phyloP scores from a whole-genome alignment of 805 yeast species.

The Starmerella geochares region DNA sequence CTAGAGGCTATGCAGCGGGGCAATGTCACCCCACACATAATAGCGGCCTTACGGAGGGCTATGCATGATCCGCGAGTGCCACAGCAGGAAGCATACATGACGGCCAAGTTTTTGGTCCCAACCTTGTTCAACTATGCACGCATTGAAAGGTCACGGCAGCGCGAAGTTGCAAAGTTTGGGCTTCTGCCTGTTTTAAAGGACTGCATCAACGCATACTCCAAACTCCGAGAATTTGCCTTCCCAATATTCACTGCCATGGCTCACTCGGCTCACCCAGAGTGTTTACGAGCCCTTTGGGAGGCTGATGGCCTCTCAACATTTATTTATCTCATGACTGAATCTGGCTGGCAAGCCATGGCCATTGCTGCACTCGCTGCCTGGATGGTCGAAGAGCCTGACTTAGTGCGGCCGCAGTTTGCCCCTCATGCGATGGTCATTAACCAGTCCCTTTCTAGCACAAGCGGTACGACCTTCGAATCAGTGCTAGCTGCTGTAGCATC shows the following conservation, averaged over 20 bases:
- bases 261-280: conserved; percentile 35
- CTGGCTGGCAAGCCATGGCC: conserved; percentile 50
- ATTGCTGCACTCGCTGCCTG: conserved; percentile 40
- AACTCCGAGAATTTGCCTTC: conserved; percentile 43
- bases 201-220: conserved; percentile 35
- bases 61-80: conserved; percentile 12
- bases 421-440: conserved; percentile 8
- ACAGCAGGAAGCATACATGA: conserved; percentile 30
- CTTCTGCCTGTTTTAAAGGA: conserved; percentile 39
- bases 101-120: conserved; percentile 40
- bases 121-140: conserved; percentile 44
- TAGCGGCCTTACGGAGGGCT: conserved; percentile 28
- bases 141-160: conserved; percentile 38
- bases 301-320: conserved; percentile 35
- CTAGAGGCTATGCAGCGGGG: conserved; percentile 28
- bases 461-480: conserved; percentile 15
- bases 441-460: conserved; percentile 7
- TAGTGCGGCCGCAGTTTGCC: conserved; percentile 7
- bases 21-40: conserved; percentile 39
- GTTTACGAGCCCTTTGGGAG: conserved; percentile 34
- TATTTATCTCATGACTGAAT: conserved; percentile 38
- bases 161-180: conserved; percentile 40
- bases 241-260: conserved; percentile 47
- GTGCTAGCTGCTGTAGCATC: conserved; percentile 17
- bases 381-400: conserved; percentile 28